Conservation (phyloP, 768 basidiomycete genomes). For the Holtermanniella nyarrowii region DNA sequence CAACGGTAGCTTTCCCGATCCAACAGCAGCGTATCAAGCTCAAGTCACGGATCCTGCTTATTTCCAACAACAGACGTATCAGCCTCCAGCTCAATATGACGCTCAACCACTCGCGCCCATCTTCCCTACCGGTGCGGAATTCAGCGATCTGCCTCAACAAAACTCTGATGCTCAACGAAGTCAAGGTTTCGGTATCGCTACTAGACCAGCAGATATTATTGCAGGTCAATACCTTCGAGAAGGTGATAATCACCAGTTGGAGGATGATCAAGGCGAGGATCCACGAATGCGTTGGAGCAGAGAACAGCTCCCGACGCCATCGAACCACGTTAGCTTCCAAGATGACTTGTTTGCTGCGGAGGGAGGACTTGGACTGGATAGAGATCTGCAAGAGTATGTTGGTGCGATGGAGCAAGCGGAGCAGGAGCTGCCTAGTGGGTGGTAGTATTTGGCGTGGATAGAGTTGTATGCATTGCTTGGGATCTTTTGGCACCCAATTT, state of each 20-base stretch:
- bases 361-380: not conserved
- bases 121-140: not conserved
- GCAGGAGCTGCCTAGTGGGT: not conserved
- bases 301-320: conserved; percentile 25
- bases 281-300: conserved; percentile 10
- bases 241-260: not conserved
- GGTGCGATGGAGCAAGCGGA: not conserved
- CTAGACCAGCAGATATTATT: conserved; percentile 7
- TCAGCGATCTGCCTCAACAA: not conserved
- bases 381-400: not conserved
- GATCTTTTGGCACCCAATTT: not conserved
- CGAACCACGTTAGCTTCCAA: conserved; percentile 31
- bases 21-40: not conserved
- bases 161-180: not conserved
- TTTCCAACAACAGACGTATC: not conserved
- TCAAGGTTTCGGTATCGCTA: not conserved
- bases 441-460: no score
- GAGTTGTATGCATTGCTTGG: not conserved
- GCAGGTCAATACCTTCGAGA: conserved; percentile 2
- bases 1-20: not conserved
- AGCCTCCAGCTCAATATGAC: not conserved
- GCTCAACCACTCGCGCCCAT: not conserved
- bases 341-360: conserved; percentile 31
- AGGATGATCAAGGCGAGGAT: conserved; percentile 3
- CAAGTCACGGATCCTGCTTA: not conserved